These are phyloP conservation scores for Globisporangium echinulatum DNA, from an alignment of 352 stramenopile species.

Conservation along the genomic window DNA sequence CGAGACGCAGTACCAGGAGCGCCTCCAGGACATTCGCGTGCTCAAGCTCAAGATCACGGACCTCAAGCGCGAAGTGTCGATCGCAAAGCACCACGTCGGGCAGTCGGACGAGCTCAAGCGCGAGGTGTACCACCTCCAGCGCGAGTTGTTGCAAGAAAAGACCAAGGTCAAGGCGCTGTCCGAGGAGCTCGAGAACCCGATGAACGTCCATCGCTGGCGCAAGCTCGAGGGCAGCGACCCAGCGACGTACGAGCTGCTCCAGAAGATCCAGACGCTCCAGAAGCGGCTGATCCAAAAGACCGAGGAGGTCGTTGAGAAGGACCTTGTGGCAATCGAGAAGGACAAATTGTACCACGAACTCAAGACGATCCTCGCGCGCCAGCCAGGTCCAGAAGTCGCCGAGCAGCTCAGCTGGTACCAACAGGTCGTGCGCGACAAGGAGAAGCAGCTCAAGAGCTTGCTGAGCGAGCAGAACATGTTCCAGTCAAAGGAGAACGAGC, in stretches of 20 bases:
- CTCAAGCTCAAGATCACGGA: constrained; percentile 95
- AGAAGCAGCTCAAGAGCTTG: constrained; percentile 95
- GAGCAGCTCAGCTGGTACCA: constrained; percentile 95
- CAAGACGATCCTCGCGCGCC: constrained; percentile 89
- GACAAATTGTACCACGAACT: constrained; percentile 94
- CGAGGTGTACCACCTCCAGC: constrained; percentile 87
- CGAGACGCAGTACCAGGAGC: constrained; percentile 91
- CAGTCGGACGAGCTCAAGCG: constrained; percentile 86
- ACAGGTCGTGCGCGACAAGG: constrained; percentile 94
- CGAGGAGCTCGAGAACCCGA: constrained; percentile 95
- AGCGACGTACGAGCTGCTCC: constrained; percentile 92
- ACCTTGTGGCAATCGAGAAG: constrained; percentile 94
- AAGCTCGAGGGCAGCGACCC: constrained; percentile 96
- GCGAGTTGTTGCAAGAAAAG: constrained; percentile 92
- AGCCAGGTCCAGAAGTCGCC: constrained; percentile 92
- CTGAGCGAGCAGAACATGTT: constrained; percentile 97
- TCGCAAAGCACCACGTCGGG: constrained; percentile 85
- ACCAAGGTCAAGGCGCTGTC: constrained; percentile 95
- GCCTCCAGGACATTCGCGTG: constrained; percentile 91
- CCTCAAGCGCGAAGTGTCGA: constrained; percentile 88
- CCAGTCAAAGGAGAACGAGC: constrained; percentile 90
- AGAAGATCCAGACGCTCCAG: constrained; percentile 96
- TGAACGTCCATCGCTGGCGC: constrained; percentile 97
- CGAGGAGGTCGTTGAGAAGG: constrained; percentile 93
- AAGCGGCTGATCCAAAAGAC: constrained; percentile 94